phyloP scores from a whole-genome alignment of 345 rosid species.

The Alliaria petiolata region DNA sequence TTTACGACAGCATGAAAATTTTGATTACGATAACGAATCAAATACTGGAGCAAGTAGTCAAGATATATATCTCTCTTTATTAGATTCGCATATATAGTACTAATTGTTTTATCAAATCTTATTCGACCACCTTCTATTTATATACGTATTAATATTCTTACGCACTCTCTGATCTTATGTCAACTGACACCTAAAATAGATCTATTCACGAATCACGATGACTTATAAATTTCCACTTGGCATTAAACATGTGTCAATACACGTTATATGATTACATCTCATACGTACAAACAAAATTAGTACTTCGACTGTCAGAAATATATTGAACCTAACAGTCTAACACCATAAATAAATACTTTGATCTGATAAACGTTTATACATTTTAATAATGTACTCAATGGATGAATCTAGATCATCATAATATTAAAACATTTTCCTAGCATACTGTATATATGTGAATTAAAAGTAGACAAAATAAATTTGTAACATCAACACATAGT shows the following conservation, averaged over 20 bases:
- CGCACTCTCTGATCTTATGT: slow-evolving; percentile 16
- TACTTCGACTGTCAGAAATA: no score
- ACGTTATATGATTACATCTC: not conserved
- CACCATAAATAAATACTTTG: not conserved
- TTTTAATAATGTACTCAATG: not conserved
- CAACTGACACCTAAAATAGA: not conserved
- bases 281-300: not conserved
- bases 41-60: not conserved
- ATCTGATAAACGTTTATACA: not conserved
- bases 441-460: not conserved
- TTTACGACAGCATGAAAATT: not conserved
- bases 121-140: slow-evolving; percentile 19
- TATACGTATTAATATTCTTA: slow-evolving; percentile 13
- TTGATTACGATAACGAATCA: slow-evolving; percentile 20
- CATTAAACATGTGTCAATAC: not conserved
- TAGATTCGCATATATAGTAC: not conserved
- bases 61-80: not conserved
- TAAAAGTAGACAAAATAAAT: not conserved
- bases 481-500: slow-evolving; percentile 12
- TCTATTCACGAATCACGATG: not conserved
- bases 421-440: not conserved
- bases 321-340: no score
- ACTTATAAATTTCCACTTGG: slow-evolving; percentile 6
- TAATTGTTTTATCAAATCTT: not conserved
- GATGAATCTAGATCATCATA: not conserved